Evolutionary conservation across 225 moss, liverwort and hornwort genomes (phyloP).

Genomic region (Takakia lepidozioides): DNA sequence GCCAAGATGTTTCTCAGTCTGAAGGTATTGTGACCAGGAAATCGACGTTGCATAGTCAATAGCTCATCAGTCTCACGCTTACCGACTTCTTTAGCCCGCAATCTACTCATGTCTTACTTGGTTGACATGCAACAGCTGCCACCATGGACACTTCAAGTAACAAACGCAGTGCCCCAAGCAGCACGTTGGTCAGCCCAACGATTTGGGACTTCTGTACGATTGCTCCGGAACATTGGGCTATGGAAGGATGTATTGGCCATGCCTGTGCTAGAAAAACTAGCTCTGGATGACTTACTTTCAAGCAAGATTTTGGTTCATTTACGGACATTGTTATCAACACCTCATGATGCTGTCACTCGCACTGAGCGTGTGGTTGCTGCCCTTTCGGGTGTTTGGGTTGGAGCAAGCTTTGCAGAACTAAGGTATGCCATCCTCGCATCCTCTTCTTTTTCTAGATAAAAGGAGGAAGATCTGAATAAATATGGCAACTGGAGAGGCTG

Average conservation of each 20-base stretch:
- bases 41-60: not conserved
- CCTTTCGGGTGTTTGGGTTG: conserved; percentile 81
- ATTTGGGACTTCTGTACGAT: conserved; percentile 82
- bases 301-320: conserved; percentile 84
- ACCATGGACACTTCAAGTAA: conserved; percentile 75
- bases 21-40: not conserved
- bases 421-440: conserved; percentile 12
- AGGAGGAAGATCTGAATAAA: no score
- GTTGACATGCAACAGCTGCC: conserved; percentile 71
- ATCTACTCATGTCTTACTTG: no score
- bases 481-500: no score
- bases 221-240: conserved; percentile 79
- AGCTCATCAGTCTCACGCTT: no score
- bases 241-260: conserved; percentile 85
- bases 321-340: conserved; percentile 48
- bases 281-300: conserved; percentile 76
- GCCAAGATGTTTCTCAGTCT: not conserved
- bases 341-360: conserved; percentile 83
- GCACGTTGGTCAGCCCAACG: conserved; percentile 63
- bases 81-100: no score
- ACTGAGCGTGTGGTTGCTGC: conserved; percentile 83
- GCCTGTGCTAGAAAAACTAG: conserved; percentile 75
- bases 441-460: not conserved
- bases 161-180: conserved; percentile 72
- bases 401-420: conserved; percentile 56